Percentiles rank a stretch among this genome's conserved stretches.
Evolutionary conservation across 306 rosid species (phyloP).

Genomic region (Canavalia ensiformis): DNA sequence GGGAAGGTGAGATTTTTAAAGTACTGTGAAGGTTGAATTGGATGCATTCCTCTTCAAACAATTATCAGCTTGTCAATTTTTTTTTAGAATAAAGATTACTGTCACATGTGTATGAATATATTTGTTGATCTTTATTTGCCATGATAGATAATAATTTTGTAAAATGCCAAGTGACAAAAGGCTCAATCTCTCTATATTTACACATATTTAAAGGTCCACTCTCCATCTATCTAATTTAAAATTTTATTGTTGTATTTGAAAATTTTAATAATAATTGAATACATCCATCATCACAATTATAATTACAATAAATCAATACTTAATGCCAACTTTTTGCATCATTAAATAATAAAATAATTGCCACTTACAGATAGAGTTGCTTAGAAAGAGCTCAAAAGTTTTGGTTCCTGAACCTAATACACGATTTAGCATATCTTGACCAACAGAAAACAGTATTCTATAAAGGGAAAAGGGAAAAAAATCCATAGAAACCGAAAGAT

Average conservation of each 20-base stretch:
- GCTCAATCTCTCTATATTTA: neutral
- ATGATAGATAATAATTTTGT: neutral
- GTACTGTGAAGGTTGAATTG: too few relatives aligned
- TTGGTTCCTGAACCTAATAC: conserved; percentile 9
- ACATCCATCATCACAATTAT: neutral
- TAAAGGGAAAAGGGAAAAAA: neutral
- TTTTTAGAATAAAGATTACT: neutral
- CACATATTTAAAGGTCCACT: neutral
- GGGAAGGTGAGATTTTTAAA: too few relatives aligned
- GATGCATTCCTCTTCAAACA: too few relatives aligned
- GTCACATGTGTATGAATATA: neutral
- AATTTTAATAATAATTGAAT: neutral
- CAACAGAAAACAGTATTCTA: conserved; percentile 7
- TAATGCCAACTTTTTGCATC: neutral
- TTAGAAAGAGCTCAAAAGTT: neutral
- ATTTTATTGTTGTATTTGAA: neutral
- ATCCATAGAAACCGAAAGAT: neutral
- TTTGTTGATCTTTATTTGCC: neutral
- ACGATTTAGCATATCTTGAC: conserved; percentile 5
- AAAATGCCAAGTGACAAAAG: neutral
- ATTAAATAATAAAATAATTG: neutral
- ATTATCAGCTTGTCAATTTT: neutral
- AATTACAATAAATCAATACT: neutral
- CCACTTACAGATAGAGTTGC: neutral
- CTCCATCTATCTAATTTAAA: neutral